Base-by-base conservation (phyloP, 2,329 filamentous ascomycete species). In the Xylaria sp. region DNA sequence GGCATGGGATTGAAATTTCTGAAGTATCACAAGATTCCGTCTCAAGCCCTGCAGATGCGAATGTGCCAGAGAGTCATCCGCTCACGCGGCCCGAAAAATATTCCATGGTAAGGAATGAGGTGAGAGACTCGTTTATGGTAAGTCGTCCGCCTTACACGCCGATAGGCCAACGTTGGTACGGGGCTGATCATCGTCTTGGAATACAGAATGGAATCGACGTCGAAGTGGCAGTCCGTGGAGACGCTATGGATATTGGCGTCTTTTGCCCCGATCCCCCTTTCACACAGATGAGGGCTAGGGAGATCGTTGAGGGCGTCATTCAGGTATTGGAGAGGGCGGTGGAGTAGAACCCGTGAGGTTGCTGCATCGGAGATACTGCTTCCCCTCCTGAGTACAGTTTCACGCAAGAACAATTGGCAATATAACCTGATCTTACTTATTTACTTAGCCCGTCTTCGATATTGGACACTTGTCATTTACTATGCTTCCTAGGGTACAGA, bases 201-300 rank as follows among this genome's bases (percentile, higher is more conserved):
- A 24, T n/a, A 39, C 43, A 71, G 67, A 62, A 69, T 37, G 62
- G 60, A 5, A 21, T 71, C 16, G 68, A 71, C 42, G 48, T 71
- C 26, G 68, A 71, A 48, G 57, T 64, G 16, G 63, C 63, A 11
- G 39, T 67, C 39, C 58, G 40, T 13, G 63, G 51, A 17, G 54
- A 64, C 8, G 22, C 49, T 6, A 55, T 71, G 52, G 65, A 70
- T 40, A 59, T 71, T 11, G 68, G 68, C 18, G 53, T 69, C 4
- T 71, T 71, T 41, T 55, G 54, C 17, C 56, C 63, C 13, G 50
- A 59, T 2, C 46, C 48, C 9, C 26, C 44, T 21, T 50, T 67
- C 24, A 52, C 63, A 0, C 21, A 58, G n/a, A 13, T 53, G 3
- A 53, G 61, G 34, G 64, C 60, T 13, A 44, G 24, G 11, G 46